These are phyloP conservation scores for Pseudonitzschia pungens DNA, from an alignment of 108 stramenopile species.

Conservation along the genomic window DNA sequence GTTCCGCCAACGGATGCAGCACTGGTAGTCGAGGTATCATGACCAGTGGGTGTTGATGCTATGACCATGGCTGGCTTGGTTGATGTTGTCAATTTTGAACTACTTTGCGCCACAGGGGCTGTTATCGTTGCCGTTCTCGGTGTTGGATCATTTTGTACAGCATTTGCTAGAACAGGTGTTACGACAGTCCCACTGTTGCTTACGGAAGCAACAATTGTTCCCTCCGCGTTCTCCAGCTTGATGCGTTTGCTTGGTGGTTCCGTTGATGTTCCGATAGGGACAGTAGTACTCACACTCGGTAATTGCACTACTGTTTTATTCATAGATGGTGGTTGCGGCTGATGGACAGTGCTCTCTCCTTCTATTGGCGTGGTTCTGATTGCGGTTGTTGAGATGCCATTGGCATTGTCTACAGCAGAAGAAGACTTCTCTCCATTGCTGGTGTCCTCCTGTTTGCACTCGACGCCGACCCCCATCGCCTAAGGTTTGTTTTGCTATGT, in stretches of 20 bases:
- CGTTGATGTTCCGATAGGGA: not conserved
- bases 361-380: not conserved
- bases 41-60: not conserved
- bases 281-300: not conserved
- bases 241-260: conserved; percentile 29
- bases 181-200: not conserved
- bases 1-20: not conserved
- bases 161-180: not conserved
- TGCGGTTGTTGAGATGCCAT: not conserved
- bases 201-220: not conserved
- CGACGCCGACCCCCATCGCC: not conserved
- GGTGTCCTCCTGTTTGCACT: not conserved
- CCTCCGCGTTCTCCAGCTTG: conserved; percentile 19
- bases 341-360: not conserved
- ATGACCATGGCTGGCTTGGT: not conserved
- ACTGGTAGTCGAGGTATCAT: not conserved
- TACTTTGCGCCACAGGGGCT: not conserved
- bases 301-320: not conserved
- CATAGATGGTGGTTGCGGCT: not conserved
- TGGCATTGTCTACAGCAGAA: not conserved
- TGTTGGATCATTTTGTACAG: not conserved
- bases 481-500: not conserved
- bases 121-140: not conserved
- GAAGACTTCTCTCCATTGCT: not conserved
- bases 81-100: not conserved